Evolutionary conservation across 2,329 filamentous ascomycete species (phyloP).

Genomic region (Emergomyces pasteurianus): DNA sequence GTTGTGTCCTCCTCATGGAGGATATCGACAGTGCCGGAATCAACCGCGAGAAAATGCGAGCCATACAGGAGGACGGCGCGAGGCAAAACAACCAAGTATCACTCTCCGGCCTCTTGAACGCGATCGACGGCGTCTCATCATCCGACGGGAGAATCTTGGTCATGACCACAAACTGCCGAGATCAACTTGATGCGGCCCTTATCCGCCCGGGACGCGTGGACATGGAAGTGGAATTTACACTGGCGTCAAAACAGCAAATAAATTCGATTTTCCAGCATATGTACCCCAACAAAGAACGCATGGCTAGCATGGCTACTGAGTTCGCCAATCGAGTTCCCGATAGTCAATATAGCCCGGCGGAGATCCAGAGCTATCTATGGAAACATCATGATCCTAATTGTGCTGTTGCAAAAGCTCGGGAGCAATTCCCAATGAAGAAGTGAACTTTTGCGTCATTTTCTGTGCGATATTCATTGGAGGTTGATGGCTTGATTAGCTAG

Average conservation of each 20-base stretch:
- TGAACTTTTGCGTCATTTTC: neutral
- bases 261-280: neutral
- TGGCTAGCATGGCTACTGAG: conserved; percentile 22
- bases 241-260: neutral
- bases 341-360: conserved; percentile 26
- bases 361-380: conserved; percentile 31
- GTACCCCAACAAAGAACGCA: neutral
- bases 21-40: conserved; percentile 21
- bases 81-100: conserved; percentile 34
- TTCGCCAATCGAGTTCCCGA: conserved; percentile 23
- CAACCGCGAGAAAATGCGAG: conserved; percentile 18
- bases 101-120: conserved; percentile 56
- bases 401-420: neutral
- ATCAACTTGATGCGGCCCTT: conserved; percentile 44
- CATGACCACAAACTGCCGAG: conserved; percentile 59
- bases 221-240: neutral
- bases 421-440: neutral
- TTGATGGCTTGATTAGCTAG: neutral
- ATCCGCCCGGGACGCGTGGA: neutral
- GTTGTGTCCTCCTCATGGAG: neutral
- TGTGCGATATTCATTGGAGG: neutral
- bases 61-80: conserved; percentile 7
- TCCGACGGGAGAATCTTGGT: conserved; percentile 59
- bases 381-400: conserved; percentile 16
- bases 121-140: conserved; percentile 57